Evolutionary conservation across 352 stramenopile genomes (phyloP).

Genomic region (Phytopythium litorale): DNA sequence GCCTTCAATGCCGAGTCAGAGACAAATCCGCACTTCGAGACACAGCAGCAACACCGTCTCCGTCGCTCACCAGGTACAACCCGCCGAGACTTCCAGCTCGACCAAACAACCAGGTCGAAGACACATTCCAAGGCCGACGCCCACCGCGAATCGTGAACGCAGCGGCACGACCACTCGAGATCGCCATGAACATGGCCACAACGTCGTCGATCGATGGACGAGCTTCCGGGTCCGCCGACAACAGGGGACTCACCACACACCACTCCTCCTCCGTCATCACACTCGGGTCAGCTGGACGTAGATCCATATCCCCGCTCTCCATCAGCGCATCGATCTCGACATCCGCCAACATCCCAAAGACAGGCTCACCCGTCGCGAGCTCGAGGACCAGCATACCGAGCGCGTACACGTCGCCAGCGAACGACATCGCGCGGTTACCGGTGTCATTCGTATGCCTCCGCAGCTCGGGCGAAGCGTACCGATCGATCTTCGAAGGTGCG

Average conservation of each 20-base stretch:
- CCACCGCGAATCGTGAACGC: neutral
- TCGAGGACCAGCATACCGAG: neutral
- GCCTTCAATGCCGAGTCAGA: too few species aligned
- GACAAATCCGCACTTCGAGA: too few species aligned
- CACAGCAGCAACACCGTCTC: too few species aligned
- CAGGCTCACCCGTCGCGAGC: neutral
- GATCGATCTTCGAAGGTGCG: neutral
- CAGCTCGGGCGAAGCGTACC: neutral
- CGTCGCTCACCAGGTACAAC: too few species aligned
- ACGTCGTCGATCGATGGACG: neutral
- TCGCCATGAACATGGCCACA: neutral
- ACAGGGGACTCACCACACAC: neutral
- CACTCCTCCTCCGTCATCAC: neutral
- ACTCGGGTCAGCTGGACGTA: neutral
- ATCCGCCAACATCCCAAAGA: neutral
- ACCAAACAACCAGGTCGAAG: neutral
- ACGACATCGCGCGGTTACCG: neutral
- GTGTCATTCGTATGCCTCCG: neutral
- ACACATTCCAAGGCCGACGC: neutral
- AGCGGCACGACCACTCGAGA: neutral
- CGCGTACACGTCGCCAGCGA: neutral
- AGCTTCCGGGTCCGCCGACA: neutral
- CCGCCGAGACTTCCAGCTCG: too few species aligned
- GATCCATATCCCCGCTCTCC: neutral
- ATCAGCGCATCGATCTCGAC: neutral